These are phyloP conservation scores for Colletotrichum filicis DNA, from an alignment of 2,329 filamentous ascomycete species.

Conservation along the genomic window DNA sequence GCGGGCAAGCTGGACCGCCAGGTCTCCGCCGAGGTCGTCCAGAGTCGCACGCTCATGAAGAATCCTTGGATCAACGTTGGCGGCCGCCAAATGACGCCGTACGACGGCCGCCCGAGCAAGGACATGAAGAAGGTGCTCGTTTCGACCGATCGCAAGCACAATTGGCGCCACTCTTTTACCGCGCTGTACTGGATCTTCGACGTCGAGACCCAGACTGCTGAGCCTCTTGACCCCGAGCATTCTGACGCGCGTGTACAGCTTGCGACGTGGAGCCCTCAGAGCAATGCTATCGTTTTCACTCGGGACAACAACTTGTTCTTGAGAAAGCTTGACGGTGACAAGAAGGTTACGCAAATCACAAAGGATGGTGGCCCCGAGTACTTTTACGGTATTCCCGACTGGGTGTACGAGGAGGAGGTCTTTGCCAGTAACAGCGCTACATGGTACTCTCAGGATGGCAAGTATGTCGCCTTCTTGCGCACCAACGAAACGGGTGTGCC, in stretches of 20 bases:
- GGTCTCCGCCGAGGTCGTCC: conserved; percentile 46
- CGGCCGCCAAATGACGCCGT: conserved; percentile 65
- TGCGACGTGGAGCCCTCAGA: conserved; percentile 88
- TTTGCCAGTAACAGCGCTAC: conserved; percentile 79
- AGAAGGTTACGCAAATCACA: conserved; percentile 78
- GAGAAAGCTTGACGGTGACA: conserved; percentile 66
- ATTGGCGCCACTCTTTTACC: conserved; percentile 91
- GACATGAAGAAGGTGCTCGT: conserved; percentile 89
- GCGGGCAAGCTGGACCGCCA: conserved; percentile 42
- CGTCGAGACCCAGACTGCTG: conserved; percentile 79
- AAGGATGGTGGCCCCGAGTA: conserved; percentile 86
- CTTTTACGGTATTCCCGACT: conserved; percentile 97
- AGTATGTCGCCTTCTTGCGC: conserved; percentile 83
- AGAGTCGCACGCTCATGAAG: conserved; percentile 81
- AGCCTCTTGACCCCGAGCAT: conserved; percentile 80
- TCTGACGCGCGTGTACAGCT: conserved; percentile 78
- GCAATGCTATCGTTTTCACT: conserved; percentile 90
- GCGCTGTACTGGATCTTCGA: conserved; percentile 93
- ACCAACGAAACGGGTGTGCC: conserved; percentile 93
- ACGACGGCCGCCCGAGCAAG: conserved; percentile 78
- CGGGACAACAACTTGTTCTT: conserved; percentile 91
- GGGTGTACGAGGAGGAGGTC: conserved; percentile 90
- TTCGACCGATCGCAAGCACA: conserved; percentile 76
- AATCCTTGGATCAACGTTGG: conserved; percentile 69
- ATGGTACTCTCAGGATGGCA: conserved; percentile 88